Base-by-base conservation (phyloP, 805 yeast species). In the Wickerhamomyces kurtzmanii region DNA sequence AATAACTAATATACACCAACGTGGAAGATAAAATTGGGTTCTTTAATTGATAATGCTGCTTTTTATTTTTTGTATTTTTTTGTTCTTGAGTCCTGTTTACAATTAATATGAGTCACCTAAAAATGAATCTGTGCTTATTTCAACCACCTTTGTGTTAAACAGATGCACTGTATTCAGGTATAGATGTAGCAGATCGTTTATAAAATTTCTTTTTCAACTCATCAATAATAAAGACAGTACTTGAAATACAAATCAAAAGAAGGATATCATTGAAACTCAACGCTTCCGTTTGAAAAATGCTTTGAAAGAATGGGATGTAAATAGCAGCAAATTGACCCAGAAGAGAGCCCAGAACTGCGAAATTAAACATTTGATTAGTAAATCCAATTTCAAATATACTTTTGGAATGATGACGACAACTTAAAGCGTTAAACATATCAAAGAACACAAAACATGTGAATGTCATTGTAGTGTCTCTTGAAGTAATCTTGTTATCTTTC, bases 391-490 rank as follows among this genome's bases (percentile, higher is more conserved):
- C 80, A 45, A 86, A 81, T 12, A 81, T 71, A 3, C 94, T 81
- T 49, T 84, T 87, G 24, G 84, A 67, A 33, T 79, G 68, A 38
- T 93, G 94, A 46, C 97, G 83, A 55, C 96, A 89, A 11, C 94
- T 65, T 39, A 91, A 62, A 0, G 99, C 99, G 55, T 87, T 91
- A 62, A 91, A 91, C 93, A 91, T 82, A 55, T 91, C 99, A 47
- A 77, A 91, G 31, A 89, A 63, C 8, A 91, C 98, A 57, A 91
- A 91, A 51, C 97, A 84, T 0, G 97, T 91, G 49, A 91, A 91
- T 1, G 98, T 89, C 98, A 91, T 91, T 2, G 99, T 91, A 13
- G 98, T 91, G 51, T 91, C 98, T 57, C 98, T 79, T 10, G 89
- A 78, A 3, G 96, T 86, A 31, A 89, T 76, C 36, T 68, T 70